Conservation (phyloP, 192 early-diverging fungal species). For the Mortierella claussenii region DNA sequence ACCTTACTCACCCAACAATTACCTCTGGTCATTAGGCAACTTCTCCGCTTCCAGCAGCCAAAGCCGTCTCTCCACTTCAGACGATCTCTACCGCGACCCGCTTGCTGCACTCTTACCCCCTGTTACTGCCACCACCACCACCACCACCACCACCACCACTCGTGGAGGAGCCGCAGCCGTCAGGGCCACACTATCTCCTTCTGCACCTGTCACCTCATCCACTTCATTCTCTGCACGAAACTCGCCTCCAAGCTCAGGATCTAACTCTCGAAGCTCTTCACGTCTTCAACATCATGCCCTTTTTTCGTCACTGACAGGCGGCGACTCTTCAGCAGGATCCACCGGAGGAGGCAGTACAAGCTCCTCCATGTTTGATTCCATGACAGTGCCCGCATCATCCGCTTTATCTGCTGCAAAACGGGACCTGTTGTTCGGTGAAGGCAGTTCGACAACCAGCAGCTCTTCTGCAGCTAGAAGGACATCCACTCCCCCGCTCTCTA, state of each 20-base stretch:
- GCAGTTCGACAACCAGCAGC: not conserved
- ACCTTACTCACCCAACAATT: too few species aligned
- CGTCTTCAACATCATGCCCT: constrained; percentile 41
- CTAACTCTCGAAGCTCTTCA: constrained; percentile 42
- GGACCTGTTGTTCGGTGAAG: constrained; percentile 37
- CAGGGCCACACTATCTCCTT: constrained; percentile 33
- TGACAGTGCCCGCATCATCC: constrained; percentile 4
- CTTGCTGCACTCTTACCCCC: constrained; percentile 41
- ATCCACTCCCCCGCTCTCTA: constrained; percentile 38
- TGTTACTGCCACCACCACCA: constrained; percentile 29
- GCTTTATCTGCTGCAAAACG: constrained; percentile 35
- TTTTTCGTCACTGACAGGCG: constrained; percentile 30
- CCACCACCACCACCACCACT: constrained; percentile 14
- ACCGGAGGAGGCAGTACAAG: not conserved
- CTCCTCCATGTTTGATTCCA: constrained; percentile 40
- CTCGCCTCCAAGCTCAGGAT: constrained; percentile 30
- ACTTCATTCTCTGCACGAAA: not conserved
- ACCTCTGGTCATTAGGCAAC: too few species aligned
- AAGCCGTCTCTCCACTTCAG: constrained; percentile 28
- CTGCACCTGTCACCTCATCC: not conserved
- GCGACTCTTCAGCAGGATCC: constrained; percentile 6
- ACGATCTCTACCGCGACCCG: constrained; percentile 47
- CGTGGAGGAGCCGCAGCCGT: constrained; percentile 20
- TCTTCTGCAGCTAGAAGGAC: constrained; percentile 25
- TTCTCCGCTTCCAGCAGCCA: constrained; percentile 20